Evolutionary conservation across 371 early-diverging fungal genomes (phyloP).

Genomic region (Mucor plumbeus): DNA sequence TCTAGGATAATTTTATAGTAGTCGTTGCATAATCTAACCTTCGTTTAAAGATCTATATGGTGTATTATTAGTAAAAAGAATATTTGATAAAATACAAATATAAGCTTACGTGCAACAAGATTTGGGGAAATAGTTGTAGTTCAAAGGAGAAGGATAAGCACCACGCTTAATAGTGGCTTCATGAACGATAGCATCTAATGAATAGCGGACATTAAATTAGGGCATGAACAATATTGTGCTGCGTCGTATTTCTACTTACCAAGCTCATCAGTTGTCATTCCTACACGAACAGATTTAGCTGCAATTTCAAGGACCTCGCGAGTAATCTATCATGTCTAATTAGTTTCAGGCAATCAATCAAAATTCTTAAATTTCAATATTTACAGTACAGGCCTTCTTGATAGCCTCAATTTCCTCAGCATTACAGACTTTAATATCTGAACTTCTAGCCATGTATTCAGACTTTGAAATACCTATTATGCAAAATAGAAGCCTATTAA

Average conservation of each 20-base stretch:
- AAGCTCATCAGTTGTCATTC: constrained; percentile 93
- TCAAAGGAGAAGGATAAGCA: constrained; percentile 94
- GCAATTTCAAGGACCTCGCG: constrained; percentile 89
- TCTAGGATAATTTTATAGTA: background rate
- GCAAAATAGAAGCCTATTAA: background rate
- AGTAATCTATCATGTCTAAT: constrained; percentile 59
- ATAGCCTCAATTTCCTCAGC: constrained; percentile 79
- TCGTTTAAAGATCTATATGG: constrained; percentile 61
- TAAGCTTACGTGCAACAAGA: constrained; percentile 87
- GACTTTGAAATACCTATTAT: constrained; percentile 67
- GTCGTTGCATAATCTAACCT: constrained; percentile 28
- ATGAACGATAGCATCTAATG: constrained; percentile 81
- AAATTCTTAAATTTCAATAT: background rate
- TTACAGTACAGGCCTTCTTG: constrained; percentile 78
- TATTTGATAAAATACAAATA: background rate
- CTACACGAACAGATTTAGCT: constrained; percentile 76
- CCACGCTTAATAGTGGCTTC: constrained; percentile 84
- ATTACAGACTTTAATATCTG: constrained; percentile 70
- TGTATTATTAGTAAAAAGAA: background rate
- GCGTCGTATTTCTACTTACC: constrained; percentile 28
- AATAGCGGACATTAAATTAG: background rate
- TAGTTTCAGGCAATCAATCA: background rate
- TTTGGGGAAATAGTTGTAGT: constrained; percentile 92
- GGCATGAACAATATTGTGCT: background rate
- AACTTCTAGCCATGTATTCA: constrained; percentile 68